Evolutionary conservation across 2,329 filamentous ascomycete genomes (phyloP).

Genomic region (Neopestalotiopsis sp.): DNA sequence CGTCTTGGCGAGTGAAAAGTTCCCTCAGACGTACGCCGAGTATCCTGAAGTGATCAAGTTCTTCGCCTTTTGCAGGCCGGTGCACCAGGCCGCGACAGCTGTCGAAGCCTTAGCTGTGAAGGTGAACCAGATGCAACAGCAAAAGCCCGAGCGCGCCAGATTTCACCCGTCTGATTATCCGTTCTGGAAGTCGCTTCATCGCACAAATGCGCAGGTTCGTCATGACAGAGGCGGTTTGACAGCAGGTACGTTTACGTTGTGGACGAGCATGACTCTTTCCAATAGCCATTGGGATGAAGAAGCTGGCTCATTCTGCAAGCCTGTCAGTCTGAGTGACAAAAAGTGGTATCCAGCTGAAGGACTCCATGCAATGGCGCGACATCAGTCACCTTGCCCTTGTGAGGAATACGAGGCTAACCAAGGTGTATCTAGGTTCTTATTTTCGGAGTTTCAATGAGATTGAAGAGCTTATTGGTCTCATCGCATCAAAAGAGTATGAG

Average conservation of each 20-base stretch:
- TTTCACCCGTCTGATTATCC: constrained; percentile 60
- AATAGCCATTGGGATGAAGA: too few species aligned
- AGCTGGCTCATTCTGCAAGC: too few species aligned
- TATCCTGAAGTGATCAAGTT: constrained; percentile 57
- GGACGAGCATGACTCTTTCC: not conserved
- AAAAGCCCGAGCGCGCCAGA: constrained; percentile 42
- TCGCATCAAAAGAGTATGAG: constrained; percentile 45
- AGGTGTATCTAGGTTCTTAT: constrained; percentile 38
- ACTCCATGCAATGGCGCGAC: too few species aligned
- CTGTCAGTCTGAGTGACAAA: too few species aligned
- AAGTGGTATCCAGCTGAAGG: too few species aligned
- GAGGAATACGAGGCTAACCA: not conserved
- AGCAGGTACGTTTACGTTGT: constrained; percentile 46
- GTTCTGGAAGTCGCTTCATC: constrained; percentile 56
- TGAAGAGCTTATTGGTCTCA: constrained; percentile 47
- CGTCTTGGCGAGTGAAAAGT: constrained; percentile 49
- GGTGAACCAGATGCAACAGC: constrained; percentile 53
- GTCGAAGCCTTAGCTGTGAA: constrained; percentile 53
- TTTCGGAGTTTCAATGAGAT: constrained; percentile 52
- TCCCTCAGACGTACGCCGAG: constrained; percentile 51
- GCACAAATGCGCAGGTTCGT: constrained; percentile 61
- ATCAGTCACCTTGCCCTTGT: too few species aligned
- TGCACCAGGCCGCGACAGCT: constrained; percentile 56
- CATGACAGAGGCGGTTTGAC: constrained; percentile 65
- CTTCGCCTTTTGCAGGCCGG: constrained; percentile 60